These are phyloP conservation scores for Bipolaris victoriae DNA, from an alignment of 2,329 filamentous ascomycete species.

Conservation along the genomic window DNA sequence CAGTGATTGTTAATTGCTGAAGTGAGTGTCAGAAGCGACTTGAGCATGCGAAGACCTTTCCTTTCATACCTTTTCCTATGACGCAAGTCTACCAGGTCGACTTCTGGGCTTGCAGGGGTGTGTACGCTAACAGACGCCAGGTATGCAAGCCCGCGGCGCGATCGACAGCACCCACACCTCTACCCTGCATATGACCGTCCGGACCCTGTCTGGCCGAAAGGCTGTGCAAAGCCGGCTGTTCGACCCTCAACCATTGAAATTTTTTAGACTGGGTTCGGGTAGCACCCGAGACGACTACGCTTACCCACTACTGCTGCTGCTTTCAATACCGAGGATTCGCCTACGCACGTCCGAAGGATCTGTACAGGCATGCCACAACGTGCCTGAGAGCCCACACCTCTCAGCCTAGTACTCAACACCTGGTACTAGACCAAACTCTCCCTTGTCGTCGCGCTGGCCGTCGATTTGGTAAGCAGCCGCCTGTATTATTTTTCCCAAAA, in stretches of 20 bases:
- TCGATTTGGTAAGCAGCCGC: slow-evolving; percentile 4
- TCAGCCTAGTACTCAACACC: neutral
- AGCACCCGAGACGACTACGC: slow-evolving; percentile 27
- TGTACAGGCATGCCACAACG: slow-evolving; percentile 16
- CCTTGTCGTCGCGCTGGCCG: slow-evolving; percentile 1
- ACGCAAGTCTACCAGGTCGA: slow-evolving; percentile 16
- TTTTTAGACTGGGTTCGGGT: slow-evolving; percentile 33
- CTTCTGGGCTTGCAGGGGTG: slow-evolving; percentile 22
- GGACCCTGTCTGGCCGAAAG: slow-evolving; percentile 26
- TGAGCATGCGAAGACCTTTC: slow-evolving; percentile 27
- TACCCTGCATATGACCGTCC: slow-evolving; percentile 21
- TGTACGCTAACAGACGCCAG: slow-evolving; percentile 9
- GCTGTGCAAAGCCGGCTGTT: slow-evolving; percentile 22
- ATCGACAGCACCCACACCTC: slow-evolving; percentile 27
- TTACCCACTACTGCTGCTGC: slow-evolving; percentile 9
- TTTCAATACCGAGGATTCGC: slow-evolving; percentile 32
- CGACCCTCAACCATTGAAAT: slow-evolving; percentile 19
- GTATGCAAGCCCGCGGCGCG: slow-evolving; percentile 10
- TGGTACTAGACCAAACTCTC: slow-evolving; percentile 2
- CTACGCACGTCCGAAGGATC: slow-evolving; percentile 13
- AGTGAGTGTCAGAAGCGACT: slow-evolving; percentile 37
- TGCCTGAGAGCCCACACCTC: slow-evolving; percentile 10
- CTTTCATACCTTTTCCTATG: slow-evolving; percentile 35
- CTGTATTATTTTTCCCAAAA: no score
- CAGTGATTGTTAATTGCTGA: slow-evolving; percentile 46